Percentiles rank a stretch among this genome's conserved stretches.
Conservation (phyloP, 2,329 filamentous ascomycete genomes). For the Penicillium frequentans region DNA sequence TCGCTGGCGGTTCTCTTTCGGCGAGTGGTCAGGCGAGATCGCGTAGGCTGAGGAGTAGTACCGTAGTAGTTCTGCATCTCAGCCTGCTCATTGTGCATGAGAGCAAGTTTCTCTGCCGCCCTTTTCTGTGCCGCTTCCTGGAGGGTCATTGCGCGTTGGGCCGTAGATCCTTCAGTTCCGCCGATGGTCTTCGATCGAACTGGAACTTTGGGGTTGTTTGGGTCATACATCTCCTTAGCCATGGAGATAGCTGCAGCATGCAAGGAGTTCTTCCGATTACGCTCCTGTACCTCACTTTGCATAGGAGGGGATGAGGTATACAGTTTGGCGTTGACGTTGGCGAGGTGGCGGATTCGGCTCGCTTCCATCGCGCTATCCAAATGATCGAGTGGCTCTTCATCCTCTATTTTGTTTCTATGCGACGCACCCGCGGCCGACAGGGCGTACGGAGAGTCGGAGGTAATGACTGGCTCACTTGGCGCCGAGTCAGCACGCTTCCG, state of each 20-base stretch:
- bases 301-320: slow-evolving; percentile 76
- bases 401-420: slow-evolving; percentile 47
- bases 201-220: slow-evolving; percentile 49
- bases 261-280: slow-evolving; percentile 68
- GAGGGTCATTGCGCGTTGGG: slow-evolving; percentile 49
- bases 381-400: slow-evolving; percentile 50
- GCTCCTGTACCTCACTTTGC: slow-evolving; percentile 70
- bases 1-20: slow-evolving; percentile 69
- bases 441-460: slow-evolving; percentile 57
- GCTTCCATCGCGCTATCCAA: slow-evolving; percentile 48
- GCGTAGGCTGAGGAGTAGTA: slow-evolving; percentile 47
- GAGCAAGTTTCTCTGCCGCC: slow-evolving; percentile 78
- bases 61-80: slow-evolving; percentile 79
- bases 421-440: slow-evolving; percentile 72
- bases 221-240: slow-evolving; percentile 81
- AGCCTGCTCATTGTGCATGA: slow-evolving; percentile 70
- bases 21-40: slow-evolving; percentile 55
- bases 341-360: slow-evolving; percentile 63
- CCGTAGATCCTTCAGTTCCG: slow-evolving; percentile 22
- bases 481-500: slow-evolving; percentile 66
- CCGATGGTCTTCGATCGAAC: slow-evolving; percentile 32
- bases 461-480: slow-evolving; percentile 45
- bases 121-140: slow-evolving; percentile 86
- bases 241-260: slow-evolving; percentile 84
- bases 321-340: slow-evolving; percentile 72